phyloP scores from a whole-genome alignment of 2,329 filamentous ascomycete genomes.

The Massarina eburnea region DNA sequence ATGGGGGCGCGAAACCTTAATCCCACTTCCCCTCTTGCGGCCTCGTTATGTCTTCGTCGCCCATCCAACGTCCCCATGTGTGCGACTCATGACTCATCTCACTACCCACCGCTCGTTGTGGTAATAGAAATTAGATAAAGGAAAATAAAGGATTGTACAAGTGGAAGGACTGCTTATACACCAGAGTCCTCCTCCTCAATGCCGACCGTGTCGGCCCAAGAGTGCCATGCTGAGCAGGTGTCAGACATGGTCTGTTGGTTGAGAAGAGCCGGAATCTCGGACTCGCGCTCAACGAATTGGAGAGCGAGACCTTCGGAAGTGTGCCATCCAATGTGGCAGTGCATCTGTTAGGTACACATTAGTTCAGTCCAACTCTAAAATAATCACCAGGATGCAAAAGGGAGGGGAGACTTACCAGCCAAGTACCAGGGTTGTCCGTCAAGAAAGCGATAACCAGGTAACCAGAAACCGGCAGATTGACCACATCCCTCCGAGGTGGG shows the following conservation, averaged over 20 bases:
- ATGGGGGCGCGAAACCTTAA: no score
- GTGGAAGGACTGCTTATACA: slow-evolving; percentile 6
- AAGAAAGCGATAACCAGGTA: slow-evolving; percentile 54
- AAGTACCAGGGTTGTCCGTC: slow-evolving; percentile 37
- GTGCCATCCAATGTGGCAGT: slow-evolving; percentile 22
- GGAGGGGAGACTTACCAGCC: slow-evolving; percentile 13
- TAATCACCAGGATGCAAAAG: neutral
- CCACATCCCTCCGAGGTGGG: slow-evolving; percentile 35
- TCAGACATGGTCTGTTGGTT: slow-evolving; percentile 7
- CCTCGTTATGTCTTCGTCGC: no score
- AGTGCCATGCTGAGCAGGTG: slow-evolving; percentile 19
- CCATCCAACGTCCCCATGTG: no score
- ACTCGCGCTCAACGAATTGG: slow-evolving; percentile 49
- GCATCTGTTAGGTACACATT: slow-evolving; percentile 2
- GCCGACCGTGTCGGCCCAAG: slow-evolving; percentile 2
- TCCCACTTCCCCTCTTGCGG: no score
- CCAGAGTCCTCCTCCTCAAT: slow-evolving; percentile 25
- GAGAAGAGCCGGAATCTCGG: slow-evolving; percentile 12
- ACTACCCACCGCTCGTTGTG: no score
- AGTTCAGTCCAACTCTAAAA: neutral
- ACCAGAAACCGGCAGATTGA: slow-evolving; percentile 28
- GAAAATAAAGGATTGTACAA: no score
- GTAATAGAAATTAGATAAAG: no score
- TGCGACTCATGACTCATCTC: no score
- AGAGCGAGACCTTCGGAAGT: slow-evolving; percentile 43